These are phyloP conservation scores for Thinopyrum elongatum DNA, from an alignment of 176 grass and related monocot genomes.

Conservation along the genomic window DNA sequence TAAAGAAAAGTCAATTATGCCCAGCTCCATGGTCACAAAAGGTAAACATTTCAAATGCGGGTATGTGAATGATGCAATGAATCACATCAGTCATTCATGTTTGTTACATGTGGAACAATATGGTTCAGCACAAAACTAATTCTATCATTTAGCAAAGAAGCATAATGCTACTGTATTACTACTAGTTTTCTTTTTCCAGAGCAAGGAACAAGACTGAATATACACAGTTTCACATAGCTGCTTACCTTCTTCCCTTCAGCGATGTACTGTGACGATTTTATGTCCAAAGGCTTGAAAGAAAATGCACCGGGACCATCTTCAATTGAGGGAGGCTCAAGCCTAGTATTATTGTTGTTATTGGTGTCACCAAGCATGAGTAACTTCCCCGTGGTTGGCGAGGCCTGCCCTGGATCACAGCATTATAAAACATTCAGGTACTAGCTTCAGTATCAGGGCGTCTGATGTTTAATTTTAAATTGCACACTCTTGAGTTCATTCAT, in stretches of 20 bases:
- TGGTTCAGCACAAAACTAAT: too few relatives aligned
- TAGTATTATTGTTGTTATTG: too few relatives aligned
- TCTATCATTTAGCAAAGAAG: too few relatives aligned
- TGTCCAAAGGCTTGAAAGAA: slow-evolving; percentile 53
- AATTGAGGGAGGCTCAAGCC: not conserved
- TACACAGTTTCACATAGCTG: not conserved
- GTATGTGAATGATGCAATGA: not conserved
- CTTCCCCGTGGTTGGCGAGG: too few relatives aligned
- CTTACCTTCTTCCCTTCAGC: slow-evolving; percentile 43
- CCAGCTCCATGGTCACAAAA: too few relatives aligned
- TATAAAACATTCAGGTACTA: too few relatives aligned
- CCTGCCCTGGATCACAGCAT: too few relatives aligned
- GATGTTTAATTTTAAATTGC: too few relatives aligned
- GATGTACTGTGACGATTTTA: slow-evolving; percentile 39
- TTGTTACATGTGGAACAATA: not conserved
- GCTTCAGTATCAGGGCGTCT: too few relatives aligned
- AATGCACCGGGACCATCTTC: slow-evolving; percentile 36
- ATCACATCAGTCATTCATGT: not conserved
- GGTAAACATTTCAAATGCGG: not conserved
- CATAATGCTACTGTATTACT: too few relatives aligned
- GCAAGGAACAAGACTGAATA: not conserved
- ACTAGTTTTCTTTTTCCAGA: not conserved
- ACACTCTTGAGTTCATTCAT: too few relatives aligned
- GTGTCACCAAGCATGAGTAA: too few relatives aligned
- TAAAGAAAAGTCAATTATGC: not conserved